Evolutionary conservation across 257 asterid genomes (phyloP), one percentile per base, ranked within the genome.

Genomic region (Przewalskia tangutica): DNA sequence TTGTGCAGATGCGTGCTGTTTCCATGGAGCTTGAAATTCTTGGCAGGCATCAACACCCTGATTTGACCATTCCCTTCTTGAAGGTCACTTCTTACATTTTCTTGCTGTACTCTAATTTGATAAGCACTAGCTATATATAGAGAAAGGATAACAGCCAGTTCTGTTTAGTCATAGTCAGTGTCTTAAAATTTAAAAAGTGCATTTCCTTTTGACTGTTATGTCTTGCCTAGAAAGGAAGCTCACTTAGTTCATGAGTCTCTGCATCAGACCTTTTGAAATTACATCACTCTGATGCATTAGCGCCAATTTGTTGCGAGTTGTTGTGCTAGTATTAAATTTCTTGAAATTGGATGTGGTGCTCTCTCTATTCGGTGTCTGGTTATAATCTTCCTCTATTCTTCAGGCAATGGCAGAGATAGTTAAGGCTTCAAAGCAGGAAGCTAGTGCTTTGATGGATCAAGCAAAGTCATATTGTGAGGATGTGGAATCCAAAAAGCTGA

Each of bases 1-100:
- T 65, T 67, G 23, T 66, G 51, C 92, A 95, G 98, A 93, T 96
- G 99, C 93, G 87, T 75, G 90, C 97, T 11, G 97, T 94, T 84
- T 93, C 98, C 82, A 51, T 81, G 88, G 97, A 96, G 91, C 99
- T 96, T 83, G 99, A 96, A 86, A 91, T 96, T 89, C 95, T 96
- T 82, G 97, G 97, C 89, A 90, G 99, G 88, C 94, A 88, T 88
- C 97, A 86, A 81, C 97, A 92, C 88, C 98, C 98, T 42, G 90
- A 89, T 70, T 89, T 96, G 84, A 96, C 99, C 60, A 88, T 92
- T 84, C 90, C 98, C 82, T 96, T 96, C 88, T 86, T 94, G 89
- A 94, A 94, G 98, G 99, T 94, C 55, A 70, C 81, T 55, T 80
- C 76, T 86, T 64, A 42, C 71, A 32, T 23, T 18, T 83, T 81